These are phyloP conservation scores for Verticillium tricorpus DNA, from an alignment of 2,329 filamentous ascomycete species.

Conservation along the genomic window DNA sequence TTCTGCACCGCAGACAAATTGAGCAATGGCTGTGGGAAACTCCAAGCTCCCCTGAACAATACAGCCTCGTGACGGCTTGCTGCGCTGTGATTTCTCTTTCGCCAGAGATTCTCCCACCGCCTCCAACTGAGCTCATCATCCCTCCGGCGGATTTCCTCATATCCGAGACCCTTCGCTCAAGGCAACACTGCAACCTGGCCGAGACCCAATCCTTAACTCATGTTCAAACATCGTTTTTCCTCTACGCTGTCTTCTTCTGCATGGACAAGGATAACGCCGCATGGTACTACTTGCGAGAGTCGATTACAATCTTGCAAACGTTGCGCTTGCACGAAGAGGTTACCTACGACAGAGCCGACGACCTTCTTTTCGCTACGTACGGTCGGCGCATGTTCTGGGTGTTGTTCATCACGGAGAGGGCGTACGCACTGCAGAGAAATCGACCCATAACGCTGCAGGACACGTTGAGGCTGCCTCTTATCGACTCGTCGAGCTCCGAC, in stretches of 20 bases:
- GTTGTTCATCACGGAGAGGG: constrained; percentile 26
- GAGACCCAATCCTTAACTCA: constrained; percentile 21
- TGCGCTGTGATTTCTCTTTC: constrained; percentile 23
- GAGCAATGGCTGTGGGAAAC: constrained; percentile 9
- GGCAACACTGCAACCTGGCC: constrained; percentile 17
- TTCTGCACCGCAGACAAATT: constrained; percentile 18
- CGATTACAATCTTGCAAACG: constrained; percentile 22
- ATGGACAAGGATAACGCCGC: constrained; percentile 26
- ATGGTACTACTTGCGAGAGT: constrained; percentile 25
- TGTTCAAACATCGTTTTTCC: constrained; percentile 26
- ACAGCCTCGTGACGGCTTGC: constrained; percentile 20
- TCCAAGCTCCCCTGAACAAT: constrained; percentile 14
- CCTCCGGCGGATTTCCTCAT: constrained; percentile 19
- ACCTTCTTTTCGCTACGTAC: constrained; percentile 15
- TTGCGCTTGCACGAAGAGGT: constrained; percentile 22
- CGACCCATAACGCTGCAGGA: constrained; percentile 20
- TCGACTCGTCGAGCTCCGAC: constrained; percentile 14
- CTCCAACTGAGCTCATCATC: constrained; percentile 4
- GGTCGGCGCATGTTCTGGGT: constrained; percentile 23
- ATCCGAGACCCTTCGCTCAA: constrained; percentile 20
- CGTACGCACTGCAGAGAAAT: constrained; percentile 25
- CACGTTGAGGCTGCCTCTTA: constrained; percentile 16
- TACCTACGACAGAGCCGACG: constrained; percentile 13
- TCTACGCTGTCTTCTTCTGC: constrained; percentile 23
- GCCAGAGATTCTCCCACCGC: constrained; percentile 18